Base-by-base conservation (phyloP, 2,329 filamentous ascomycete species). In the Xylariales sp. region DNA sequence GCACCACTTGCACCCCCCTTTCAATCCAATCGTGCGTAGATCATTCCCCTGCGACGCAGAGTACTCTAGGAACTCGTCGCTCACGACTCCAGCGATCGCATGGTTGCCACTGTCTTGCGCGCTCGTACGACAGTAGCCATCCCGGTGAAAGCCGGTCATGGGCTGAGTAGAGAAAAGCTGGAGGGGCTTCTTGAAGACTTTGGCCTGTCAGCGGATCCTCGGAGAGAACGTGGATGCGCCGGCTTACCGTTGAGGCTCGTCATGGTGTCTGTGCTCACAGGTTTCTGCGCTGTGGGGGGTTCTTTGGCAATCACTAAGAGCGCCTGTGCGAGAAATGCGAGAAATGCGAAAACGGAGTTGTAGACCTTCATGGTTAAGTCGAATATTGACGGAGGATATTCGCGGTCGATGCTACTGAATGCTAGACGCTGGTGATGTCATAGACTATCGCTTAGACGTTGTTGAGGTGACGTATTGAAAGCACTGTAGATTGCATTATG, bases 31-130 rank as follows among this genome's bases (percentile, higher is more conserved):
- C 4, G 58, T 51, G 18, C 76, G 68, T 24, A 83, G 63, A 51
- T 82, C 74, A 52, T 82, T 82, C 28, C 78, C 79, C 27, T 69
- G 68, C 4, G 67, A 64, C 14, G 78, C 76, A 22, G 70, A 70
- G 63, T 76, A 82, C 53, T 81, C 74, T 24, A 82, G 73, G 57
- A 83, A 83, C 50, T 77, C 72, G 44, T 78, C 68, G 7, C 74
- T 78, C 1, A 83, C 63, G 20, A 76, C 68, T 38, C 68, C 73
- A 1, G 78, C 78, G 18, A 83, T 64, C 19, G 72, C 70, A 55
- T 83, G 79, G 57, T 81, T 82, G 16, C 78, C 79, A 14, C 59
- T 62, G 52, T 83, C 78, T 11, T 66, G 37, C n/a, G 44, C 41
- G 2, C 62, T 57, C 4, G 73, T 66, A 29, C 63, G 58, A 61